A percentile compares a stretch with the other conserved stretches of the same genome.
These are phyloP conservation scores for Eucalyptus victrix DNA, from an alignment of 345 rosid species.

Conservation along the genomic window DNA sequence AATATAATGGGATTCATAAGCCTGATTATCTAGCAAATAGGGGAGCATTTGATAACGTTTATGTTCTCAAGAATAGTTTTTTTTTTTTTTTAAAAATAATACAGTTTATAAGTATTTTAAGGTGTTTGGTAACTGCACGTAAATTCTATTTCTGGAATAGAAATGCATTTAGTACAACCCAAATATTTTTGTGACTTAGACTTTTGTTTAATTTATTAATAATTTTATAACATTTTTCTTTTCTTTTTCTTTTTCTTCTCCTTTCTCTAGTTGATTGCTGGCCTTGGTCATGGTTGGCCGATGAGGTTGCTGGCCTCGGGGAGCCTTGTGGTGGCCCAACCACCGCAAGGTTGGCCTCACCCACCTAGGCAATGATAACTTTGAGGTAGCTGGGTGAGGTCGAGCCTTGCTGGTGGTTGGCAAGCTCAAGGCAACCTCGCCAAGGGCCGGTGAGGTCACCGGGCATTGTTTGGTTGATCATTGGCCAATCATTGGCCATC, in stretches of 20 bases:
- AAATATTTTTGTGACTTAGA: too few relatives aligned
- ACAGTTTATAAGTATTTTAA: rapidly evolving
- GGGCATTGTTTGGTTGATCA: rapidly evolving
- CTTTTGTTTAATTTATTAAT: too few relatives aligned
- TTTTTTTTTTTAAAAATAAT: too few relatives aligned
- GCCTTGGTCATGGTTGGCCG: rapidly evolving
- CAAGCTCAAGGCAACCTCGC: too few relatives aligned
- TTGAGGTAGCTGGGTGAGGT: too few relatives aligned
- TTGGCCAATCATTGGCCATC: too few relatives aligned
- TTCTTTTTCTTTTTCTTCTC: too few relatives aligned
- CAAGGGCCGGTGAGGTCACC: rapidly evolving
- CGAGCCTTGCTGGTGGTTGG: rapidly evolving
- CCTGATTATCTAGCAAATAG: not conserved
- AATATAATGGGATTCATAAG: not conserved
- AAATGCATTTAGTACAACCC: too few relatives aligned
- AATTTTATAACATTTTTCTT: too few relatives aligned
- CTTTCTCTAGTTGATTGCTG: rapidly evolving
- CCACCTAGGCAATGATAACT: too few relatives aligned
- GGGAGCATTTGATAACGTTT: rapidly evolving
- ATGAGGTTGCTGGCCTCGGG: rapidly evolving
- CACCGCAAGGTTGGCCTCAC: too few relatives aligned
- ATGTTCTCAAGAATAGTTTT: rapidly evolving
- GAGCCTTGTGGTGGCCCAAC: too few relatives aligned
- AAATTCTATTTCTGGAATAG: rapidly evolving
- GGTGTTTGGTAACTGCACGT: rapidly evolving